Percentiles rank a stretch among this genome's conserved stretches.
These are phyloP conservation scores for Helicostylum pulchrum DNA, from an alignment of 192 early-diverging fungal species.

Conservation along the genomic window DNA sequence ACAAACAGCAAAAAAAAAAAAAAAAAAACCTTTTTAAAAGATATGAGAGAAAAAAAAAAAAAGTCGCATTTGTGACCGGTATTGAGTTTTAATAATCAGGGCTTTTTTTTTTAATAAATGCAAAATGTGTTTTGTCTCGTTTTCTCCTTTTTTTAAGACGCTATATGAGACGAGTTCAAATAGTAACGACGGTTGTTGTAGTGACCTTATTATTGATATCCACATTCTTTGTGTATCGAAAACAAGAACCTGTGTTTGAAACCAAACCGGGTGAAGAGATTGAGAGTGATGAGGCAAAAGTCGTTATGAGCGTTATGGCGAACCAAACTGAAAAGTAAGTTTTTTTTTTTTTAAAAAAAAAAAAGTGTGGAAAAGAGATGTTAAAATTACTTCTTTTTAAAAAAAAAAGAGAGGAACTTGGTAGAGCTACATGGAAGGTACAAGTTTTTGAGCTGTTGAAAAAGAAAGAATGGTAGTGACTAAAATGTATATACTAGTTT, in stretches of 20 bases:
- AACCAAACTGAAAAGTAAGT: conserved; percentile 45
- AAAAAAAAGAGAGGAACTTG: conserved; percentile 91
- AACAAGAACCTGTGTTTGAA: not conserved
- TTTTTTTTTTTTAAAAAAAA: not conserved
- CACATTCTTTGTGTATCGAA: not conserved
- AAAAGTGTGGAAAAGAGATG: not conserved
- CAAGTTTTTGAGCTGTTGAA: not conserved
- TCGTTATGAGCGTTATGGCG: conserved; percentile 44
- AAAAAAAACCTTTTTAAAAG: conserved; percentile 8
- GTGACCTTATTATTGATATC: not conserved
- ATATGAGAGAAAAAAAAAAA: no score
- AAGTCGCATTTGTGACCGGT: no score
- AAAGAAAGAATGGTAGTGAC: not conserved
- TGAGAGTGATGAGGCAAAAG: not conserved
- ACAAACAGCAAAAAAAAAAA: conserved; percentile 8
- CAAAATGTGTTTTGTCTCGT: not conserved
- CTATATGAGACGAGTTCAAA: conserved; percentile 11
- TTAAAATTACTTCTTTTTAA: not conserved
- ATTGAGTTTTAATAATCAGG: not conserved
- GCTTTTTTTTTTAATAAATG: not conserved
- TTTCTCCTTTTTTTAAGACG: not conserved
- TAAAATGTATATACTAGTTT: conserved; percentile 39
- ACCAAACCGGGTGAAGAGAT: not conserved
- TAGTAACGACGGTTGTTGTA: not conserved
- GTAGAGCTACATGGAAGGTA: conserved; percentile 81